These are phyloP conservation scores for Dalechampia spathulata DNA, from an alignment of 441 rosid species.

Conservation along the genomic window DNA sequence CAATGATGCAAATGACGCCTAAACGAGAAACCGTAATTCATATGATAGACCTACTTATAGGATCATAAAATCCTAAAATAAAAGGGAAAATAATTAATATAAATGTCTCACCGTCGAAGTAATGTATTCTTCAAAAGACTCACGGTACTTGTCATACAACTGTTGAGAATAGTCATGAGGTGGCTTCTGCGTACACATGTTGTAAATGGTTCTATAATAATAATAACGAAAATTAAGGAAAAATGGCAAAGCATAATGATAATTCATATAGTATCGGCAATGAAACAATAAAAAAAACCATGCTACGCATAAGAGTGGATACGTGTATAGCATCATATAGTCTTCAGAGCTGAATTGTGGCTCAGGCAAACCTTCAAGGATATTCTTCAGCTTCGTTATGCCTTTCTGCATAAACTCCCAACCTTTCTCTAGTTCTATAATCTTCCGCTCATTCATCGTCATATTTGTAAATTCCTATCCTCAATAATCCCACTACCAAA, in stretches of 20 bases:
- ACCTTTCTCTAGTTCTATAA: constrained; percentile 78
- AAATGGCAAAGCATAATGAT: too few relatives aligned
- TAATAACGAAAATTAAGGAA: too few relatives aligned
- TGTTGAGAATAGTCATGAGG: constrained; percentile 91
- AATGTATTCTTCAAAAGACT: constrained; percentile 76
- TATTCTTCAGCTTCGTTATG: constrained; percentile 65
- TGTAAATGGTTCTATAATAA: constrained; percentile 76
- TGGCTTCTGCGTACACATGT: constrained; percentile 94
- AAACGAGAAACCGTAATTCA: neutral
- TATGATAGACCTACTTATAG: neutral
- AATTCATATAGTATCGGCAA: constrained; percentile 6
- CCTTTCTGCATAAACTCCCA: constrained; percentile 93
- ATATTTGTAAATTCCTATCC: too few relatives aligned
- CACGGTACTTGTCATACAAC: constrained; percentile 77
- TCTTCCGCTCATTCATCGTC: constrained; percentile 73
- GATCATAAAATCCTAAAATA: too few relatives aligned
- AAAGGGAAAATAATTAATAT: too few relatives aligned
- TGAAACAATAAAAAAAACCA: neutral
- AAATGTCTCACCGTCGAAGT: constrained; percentile 57
- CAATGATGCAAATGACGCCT: neutral
- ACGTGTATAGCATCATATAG: constrained; percentile 93
- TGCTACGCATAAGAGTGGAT: constrained; percentile 13
- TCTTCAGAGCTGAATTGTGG: constrained; percentile 67
- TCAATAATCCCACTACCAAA: too few relatives aligned
- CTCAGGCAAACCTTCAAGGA: constrained; percentile 64